Evolutionary conservation across 208 protist genomes (phyloP).

Genomic region (Trypanosoma cruzi): DNA sequence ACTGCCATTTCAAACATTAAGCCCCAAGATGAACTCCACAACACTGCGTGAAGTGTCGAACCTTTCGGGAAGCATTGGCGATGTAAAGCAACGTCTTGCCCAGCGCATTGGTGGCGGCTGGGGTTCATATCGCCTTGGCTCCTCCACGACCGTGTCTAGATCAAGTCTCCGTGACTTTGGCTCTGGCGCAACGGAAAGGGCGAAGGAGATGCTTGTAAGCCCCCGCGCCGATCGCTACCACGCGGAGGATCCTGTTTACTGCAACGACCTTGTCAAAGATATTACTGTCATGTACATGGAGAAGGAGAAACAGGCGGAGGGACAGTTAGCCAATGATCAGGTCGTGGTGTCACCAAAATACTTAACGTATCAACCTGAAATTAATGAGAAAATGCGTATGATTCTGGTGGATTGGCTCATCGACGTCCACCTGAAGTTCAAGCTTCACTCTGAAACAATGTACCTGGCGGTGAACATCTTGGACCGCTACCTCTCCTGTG

Average conservation of each 20-base stretch:
- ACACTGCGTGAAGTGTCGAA: slow-evolving; percentile 67
- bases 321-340: slow-evolving; percentile 56
- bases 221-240: slow-evolving; percentile 50
- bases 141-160: slow-evolving; percentile 26
- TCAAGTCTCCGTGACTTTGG: slow-evolving; percentile 26
- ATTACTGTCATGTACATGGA: slow-evolving; percentile 83
- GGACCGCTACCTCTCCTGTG: slow-evolving; percentile 93
- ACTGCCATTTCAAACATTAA: neutral
- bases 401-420: slow-evolving; percentile 99
- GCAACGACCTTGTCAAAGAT: slow-evolving; percentile 78
- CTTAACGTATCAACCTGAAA: slow-evolving; percentile 89
- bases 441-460: slow-evolving; percentile 96
- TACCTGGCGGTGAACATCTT: slow-evolving; percentile 97
- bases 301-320: slow-evolving; percentile 60
- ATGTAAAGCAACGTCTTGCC: slow-evolving; percentile 59
- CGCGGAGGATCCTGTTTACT: slow-evolving; percentile 66
- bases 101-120: slow-evolving; percentile 30
- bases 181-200: neutral
- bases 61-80: slow-evolving; percentile 36
- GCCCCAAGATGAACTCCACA: slow-evolving; percentile 18
- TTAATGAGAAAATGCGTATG: slow-evolving; percentile 97
- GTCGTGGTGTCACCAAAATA: slow-evolving; percentile 70
- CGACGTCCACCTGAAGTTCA: slow-evolving; percentile 98
- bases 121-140: slow-evolving; percentile 32
- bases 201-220: slow-evolving; percentile 23